A percentile compares a stretch with the other conserved stretches of the same genome.
Conservation (phyloP, 805 yeast species). For the Candida stauntonica region DNA sequence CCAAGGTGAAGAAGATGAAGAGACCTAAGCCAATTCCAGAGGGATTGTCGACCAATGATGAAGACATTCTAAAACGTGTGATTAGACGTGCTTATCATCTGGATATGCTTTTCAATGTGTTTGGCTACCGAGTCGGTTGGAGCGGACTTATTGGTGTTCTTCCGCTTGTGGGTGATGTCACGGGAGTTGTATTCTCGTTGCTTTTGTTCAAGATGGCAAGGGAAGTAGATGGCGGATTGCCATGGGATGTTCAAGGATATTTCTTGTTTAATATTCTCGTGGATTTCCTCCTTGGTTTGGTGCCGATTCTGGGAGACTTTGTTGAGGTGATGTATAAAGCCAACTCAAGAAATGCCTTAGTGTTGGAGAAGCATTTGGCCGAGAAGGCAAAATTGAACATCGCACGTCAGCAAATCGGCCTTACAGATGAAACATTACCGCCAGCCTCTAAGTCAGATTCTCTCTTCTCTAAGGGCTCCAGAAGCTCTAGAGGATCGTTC, state of each 20-base stretch:
- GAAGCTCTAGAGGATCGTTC: neutral
- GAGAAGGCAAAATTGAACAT: slow-evolving; percentile 13
- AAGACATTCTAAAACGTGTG: slow-evolving; percentile 43
- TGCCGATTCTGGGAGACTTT: slow-evolving; percentile 75
- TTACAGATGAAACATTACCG: neutral
- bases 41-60: slow-evolving; percentile 51
- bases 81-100: slow-evolving; percentile 59
- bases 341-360: slow-evolving; percentile 65
- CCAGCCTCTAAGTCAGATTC: neutral
- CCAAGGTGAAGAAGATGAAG: slow-evolving; percentile 19
- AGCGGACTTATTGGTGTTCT: slow-evolving; percentile 61
- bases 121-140: slow-evolving; percentile 70
- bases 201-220: slow-evolving; percentile 39
- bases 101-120: slow-evolving; percentile 59
- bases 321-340: slow-evolving; percentile 70
- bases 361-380: slow-evolving; percentile 55
- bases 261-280: slow-evolving; percentile 60
- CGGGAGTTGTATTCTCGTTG: slow-evolving; percentile 49
- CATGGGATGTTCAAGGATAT: slow-evolving; percentile 44
- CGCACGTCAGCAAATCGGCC: neutral
- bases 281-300: slow-evolving; percentile 66
- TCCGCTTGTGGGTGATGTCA: slow-evolving; percentile 63
- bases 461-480: neutral
- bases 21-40: slow-evolving; percentile 44
- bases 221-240: slow-evolving; percentile 61